Evolutionary conservation across 768 basidiomycete species (phyloP).

Genomic region (Auricularia sp.): DNA sequence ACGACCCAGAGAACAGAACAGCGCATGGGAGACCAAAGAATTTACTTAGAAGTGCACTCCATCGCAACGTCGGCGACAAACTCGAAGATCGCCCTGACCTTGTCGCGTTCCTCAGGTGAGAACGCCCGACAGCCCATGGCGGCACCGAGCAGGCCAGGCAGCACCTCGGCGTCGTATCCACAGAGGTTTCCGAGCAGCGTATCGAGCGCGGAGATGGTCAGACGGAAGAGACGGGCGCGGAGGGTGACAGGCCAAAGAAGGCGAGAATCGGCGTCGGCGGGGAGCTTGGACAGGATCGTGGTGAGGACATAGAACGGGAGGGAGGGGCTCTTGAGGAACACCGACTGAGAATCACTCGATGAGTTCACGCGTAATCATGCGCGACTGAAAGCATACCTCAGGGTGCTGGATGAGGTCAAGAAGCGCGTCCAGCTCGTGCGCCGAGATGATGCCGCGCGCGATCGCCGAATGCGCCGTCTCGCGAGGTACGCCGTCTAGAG

Average conservation of each 20-base stretch:
- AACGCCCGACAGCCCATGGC: background rate
- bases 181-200: background rate
- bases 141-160: background rate
- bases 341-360: slow-evolving; percentile 38
- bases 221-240: background rate
- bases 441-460: slow-evolving; percentile 55
- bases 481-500: slow-evolving; percentile 51
- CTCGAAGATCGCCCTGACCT: background rate
- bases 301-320: slow-evolving; percentile 70
- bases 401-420: slow-evolving; percentile 64
- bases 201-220: background rate
- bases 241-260: background rate
- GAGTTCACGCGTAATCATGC: slow-evolving; percentile 3
- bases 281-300: background rate
- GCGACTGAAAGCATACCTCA: slow-evolving; percentile 22
- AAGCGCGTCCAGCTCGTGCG: slow-evolving; percentile 55
- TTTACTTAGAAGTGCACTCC: background rate
- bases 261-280: background rate
- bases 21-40: background rate
- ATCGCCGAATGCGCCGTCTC: slow-evolving; percentile 49
- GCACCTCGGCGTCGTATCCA: background rate
- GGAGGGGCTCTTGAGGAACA: slow-evolving; percentile 77
- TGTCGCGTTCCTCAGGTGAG: background rate
- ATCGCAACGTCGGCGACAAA: background rate
- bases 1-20: background rate